Evolutionary conservation across 768 basidiomycete species (phyloP), one percentile per base, ranked within the genome.

Genomic region (Mycena amicta): DNA sequence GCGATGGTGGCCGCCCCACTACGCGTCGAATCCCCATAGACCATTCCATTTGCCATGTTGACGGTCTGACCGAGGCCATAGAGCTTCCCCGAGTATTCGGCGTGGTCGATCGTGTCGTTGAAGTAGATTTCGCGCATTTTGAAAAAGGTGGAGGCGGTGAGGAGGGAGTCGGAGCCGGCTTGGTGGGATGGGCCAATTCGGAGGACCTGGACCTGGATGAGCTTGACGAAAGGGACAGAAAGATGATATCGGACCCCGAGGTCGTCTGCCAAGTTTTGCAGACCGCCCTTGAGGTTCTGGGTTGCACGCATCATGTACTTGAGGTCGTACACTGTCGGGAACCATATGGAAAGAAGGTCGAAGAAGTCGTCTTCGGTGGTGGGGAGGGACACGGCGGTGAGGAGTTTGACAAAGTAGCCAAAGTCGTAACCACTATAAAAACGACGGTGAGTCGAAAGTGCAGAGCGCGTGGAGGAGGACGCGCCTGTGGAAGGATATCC

Each of bases 401-500:
- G 82, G 40, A 98, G 83, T 72, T 96, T 97, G 73, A 99, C 87
- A 66, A 99, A 91, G 72, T 98, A 99, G 31, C 97, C 97, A 75
- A 99, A 98, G 74, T 99, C 97, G 74, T 98, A 98, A 50, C 96
- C 97, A 73, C 96, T 98, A 68, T 52, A 63, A 39, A 57, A 49
- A 8, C 5, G 27, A 47, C 12, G 4, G 28, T 56, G 37, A 59
- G 64, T 57, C 16, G 41, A 45, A 33, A 33, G 62, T 25, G 33
- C 52, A 23, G 26, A 57, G 29, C 45, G 2, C 43, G 27, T 31
- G 13, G 43, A 18, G 22, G 12, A 56, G 26, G 26, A 78, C 89
- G 70, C 68, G 95, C 96, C 93, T 95, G 71, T 98, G 97, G 71
- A 98, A 99, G 11, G 94, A 95, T 71, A 98, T 90, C 96, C 96